Base-by-base conservation (phyloP, 2,329 filamentous ascomycete species). In the Colletotrichum orchidophilum region DNA sequence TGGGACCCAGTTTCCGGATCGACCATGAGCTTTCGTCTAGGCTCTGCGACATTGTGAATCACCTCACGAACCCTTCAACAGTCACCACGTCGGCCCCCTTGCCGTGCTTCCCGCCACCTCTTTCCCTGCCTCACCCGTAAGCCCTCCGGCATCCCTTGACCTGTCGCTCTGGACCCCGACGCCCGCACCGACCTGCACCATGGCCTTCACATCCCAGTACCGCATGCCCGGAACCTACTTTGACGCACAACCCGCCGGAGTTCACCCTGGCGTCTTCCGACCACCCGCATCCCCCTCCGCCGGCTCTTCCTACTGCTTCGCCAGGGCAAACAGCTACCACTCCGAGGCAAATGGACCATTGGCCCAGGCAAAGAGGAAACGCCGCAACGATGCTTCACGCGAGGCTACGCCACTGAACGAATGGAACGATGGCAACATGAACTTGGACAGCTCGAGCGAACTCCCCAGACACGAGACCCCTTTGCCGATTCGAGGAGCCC, bases 361-460 rank as follows among this genome's bases (percentile, higher is more conserved):
- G n/a, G 73, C 75, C 5, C 80, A 79, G n/a, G 73, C 81, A 7
- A 88, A 87, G 76, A 82, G 87, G 31, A 89, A 89, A 76, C 82
- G 85, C 26, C 78, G 79, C 24, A 73, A 54, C 63, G 60, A 66
- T 49, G 46, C 29, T 2, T 73, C 73, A 26, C 76, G 78, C 57
- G 80, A 81, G 31, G 77, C 79, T 15, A 81, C 81, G 8, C 80
- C 80, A 5, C 63, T 80, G 5, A 74, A 76, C 11, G 80, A 80
- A 31, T 82, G 81, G 78, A 61, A 70, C 5, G 74, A 79, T 55
- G 65, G 70, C 46, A 75, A 74, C 60, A 77, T 76, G 73, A 77
- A 76, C 61, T 70, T 76, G 63, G 80, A 81, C 13, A 75, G 73
- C 29, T 71, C 75, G 4, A 69, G 74, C 27, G 77, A 80, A 39